Conservation (phyloP, 805 yeast species). For the Yamadazyma paraphyllophila region DNA sequence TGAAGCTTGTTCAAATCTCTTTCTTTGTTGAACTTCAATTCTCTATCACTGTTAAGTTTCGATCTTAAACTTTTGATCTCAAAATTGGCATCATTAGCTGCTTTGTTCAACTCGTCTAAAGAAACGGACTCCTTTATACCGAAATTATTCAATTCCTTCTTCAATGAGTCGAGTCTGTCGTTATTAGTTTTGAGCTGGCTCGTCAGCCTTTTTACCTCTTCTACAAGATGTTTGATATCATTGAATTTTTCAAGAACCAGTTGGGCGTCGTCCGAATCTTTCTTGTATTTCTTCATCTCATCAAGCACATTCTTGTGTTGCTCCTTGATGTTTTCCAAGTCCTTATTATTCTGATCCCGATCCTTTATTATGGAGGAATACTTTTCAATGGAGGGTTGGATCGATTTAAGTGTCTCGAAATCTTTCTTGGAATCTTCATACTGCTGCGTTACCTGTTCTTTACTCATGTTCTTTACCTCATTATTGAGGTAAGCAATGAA, state of each 20-base stretch:
- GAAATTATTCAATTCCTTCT: conserved; percentile 32
- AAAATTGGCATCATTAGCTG: conserved; percentile 35
- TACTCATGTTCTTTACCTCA: conserved; percentile 27
- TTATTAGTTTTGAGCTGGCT: conserved; percentile 29
- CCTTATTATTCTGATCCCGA: conserved; percentile 6
- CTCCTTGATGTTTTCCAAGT: background rate
- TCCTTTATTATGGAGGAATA: conserved; percentile 23
- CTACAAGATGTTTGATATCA: conserved; percentile 5
- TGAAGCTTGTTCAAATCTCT: conserved; percentile 48
- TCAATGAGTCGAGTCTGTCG: conserved; percentile 23
- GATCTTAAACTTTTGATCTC: conserved; percentile 43
- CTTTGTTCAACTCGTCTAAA: conserved; percentile 46
- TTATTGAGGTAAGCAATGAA: conserved; percentile 29
- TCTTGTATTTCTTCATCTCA: background rate
- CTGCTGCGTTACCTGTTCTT: conserved; percentile 27
- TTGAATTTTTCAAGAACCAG: background rate
- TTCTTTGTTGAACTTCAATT: conserved; percentile 44
- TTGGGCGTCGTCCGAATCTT: background rate
- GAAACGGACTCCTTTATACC: conserved; percentile 35
- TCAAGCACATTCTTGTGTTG: background rate
- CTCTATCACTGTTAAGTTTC: conserved; percentile 25
- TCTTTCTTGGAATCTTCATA: conserved; percentile 32
- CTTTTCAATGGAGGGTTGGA: conserved; percentile 27
- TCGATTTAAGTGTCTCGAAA: conserved; percentile 26
- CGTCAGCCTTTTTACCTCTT: conserved; percentile 24